phyloP scores from a whole-genome alignment of 129 eudicot species.

The Smallanthus sonchifolius region DNA sequence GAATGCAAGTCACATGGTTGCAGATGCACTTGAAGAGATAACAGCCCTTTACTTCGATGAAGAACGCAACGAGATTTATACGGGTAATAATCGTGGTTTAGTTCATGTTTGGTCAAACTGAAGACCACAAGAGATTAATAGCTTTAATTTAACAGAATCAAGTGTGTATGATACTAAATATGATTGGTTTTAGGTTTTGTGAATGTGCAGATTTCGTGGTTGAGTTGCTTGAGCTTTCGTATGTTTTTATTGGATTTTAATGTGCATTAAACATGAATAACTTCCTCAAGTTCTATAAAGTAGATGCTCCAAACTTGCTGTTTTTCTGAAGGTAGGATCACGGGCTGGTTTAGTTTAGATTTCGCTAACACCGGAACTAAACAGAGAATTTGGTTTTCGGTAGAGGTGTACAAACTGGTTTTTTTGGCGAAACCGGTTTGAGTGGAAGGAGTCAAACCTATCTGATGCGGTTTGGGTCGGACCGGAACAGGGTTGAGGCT shows the following conservation, averaged over 20 bases:
- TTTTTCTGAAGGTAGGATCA: neutral
- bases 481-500: no score
- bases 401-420: no score
- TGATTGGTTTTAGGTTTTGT: neutral
- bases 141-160: neutral
- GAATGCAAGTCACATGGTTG: conserved; percentile 26
- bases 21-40: conserved; percentile 42
- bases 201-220: neutral
- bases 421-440: no score
- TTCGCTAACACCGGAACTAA: no score
- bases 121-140: neutral
- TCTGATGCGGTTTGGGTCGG: no score
- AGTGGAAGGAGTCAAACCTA: no score
- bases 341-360: neutral
- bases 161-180: conserved; percentile 3
- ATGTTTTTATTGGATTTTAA: neutral
- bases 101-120: conserved; percentile 58
- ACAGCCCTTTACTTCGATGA: conserved; percentile 45
- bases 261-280: neutral
- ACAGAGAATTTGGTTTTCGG: no score
- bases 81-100: conserved; percentile 39
- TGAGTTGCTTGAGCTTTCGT: neutral
- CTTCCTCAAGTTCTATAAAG: neutral
- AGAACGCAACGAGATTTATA: conserved; percentile 43
- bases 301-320: neutral